Evolutionary conservation across 2,329 filamentous ascomycete genomes (phyloP), one percentile per base, ranked within the genome.

Genomic region (Cercospora citrullina): DNA sequence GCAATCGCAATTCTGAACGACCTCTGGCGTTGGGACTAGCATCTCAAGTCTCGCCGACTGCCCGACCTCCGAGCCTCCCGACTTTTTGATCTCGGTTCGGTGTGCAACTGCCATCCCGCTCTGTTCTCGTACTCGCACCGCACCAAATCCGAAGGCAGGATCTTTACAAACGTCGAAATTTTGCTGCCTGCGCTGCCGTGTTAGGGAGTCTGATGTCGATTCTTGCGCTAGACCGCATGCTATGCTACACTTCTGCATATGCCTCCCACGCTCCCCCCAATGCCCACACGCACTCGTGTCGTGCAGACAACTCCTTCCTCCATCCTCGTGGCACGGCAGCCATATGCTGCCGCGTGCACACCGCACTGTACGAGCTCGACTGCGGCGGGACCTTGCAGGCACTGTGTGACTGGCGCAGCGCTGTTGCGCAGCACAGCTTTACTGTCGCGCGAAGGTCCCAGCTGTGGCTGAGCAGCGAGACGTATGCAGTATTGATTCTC

Each of bases 371-470:
- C 39, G 60, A 63, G 65, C 60, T 67, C 60, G 63, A 42, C 36
- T 60, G 60, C 36, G 45, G 33, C 51, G 65, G 60, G 65, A n/a
- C 65, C 65, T 67, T 60, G 65, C 62, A 64, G 61, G 53, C 30
- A 23, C 33, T 42, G 58, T 60, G 33, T 26, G 33, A 60, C 58
- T 39, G 58, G 23, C 31, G 48, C 14, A 12, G 12, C 51, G 14
- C 5, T 16, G 21, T 55, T 30, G 21, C 51, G 51, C 21, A 30
- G 26, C 33, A 36, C 33, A 36, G 36, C 36, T 39, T 39, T 39
- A 16, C 36, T n/a, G 36, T 39, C 14, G 36, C 16, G 14, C 36
- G 1, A n/a, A n/a, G 6, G 36, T n/a, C 26, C 12, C 53, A n/a
- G 53, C 8, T n/a, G 53, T 30, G 53, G 53, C 45, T 10, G 45